Evolutionary conservation across 2,329 filamentous ascomycete genomes (phyloP), one percentile per base, ranked within the genome.

Genomic region (Cladosporium colombiae): DNA sequence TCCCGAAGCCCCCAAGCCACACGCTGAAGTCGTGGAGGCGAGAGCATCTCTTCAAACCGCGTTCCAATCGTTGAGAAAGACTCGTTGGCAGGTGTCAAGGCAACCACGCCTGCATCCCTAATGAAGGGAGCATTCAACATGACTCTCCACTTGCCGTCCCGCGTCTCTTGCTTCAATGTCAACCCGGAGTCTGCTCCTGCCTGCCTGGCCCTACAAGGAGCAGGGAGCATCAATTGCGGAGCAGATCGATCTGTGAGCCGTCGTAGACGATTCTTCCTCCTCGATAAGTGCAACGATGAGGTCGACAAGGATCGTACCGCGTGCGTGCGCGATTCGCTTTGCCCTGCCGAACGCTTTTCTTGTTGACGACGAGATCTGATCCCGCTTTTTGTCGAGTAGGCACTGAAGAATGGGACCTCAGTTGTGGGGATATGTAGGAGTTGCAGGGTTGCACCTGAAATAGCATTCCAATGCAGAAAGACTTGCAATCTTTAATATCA

Each of bases 401-500:
- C 4, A 5, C 52, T 33, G 52, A 21, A 13, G n/a, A 21, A n/a
- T 1, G 27, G n/a, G n/a, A 4, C 18, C 18, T 55, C 31, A 55
- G 27, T 29, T 31, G 52, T 21, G 52, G 52, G 52, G 27, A 55
- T 55, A 55, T n/a, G 11, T 21, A 55, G 5, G 16, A 11, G 31
- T 27, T 33, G 52, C 52, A 55, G 52, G 52, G 52, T 46, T 31
- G 52, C 6, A 13, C 52, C 52, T 55, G 52, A 29, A 16, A 14
- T 31, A 14, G n/a, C 5, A 10, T 8, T n/a, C 23, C n/a, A 21
- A 18, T n/a, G 21, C 11, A 23, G n/a, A 46, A 46, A 8, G 40
- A 46, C 40, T 46, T 40, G 31, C 55, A 40, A 21, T 31, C 27
- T 60, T 40, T 60, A 49, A 49, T 31, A 60, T 25, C 60, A 40